These are phyloP conservation scores for Heliocybe sulcata DNA, from an alignment of 1,284 basidiomycete species.

Conservation along the genomic window DNA sequence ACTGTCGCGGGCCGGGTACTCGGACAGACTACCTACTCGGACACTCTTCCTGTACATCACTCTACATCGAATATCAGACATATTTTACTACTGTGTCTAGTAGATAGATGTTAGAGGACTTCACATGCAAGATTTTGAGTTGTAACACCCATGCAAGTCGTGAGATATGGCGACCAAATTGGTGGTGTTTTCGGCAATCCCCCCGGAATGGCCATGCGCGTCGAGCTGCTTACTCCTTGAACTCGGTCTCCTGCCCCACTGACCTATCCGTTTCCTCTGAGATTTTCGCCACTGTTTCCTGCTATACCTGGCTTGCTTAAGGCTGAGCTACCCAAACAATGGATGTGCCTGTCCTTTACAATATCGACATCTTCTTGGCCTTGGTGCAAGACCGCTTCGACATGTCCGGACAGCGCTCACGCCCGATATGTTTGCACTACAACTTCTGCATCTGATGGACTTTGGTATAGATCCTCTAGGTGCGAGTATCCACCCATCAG, in stretches of 20 bases:
- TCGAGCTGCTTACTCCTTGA: neutral
- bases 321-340: too few relatives aligned
- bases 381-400: too few relatives aligned
- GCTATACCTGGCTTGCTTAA: too few relatives aligned
- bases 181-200: neutral
- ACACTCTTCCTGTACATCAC: neutral
- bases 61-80: neutral
- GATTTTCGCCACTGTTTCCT: too few relatives aligned
- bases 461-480: too few relatives aligned
- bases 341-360: too few relatives aligned
- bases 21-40: neutral
- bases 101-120: neutral
- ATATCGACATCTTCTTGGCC: too few relatives aligned
- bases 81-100: neutral
- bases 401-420: too few relatives aligned
- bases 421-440: too few relatives aligned
- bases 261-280: neutral
- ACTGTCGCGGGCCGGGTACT: neutral
- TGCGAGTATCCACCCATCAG: too few relatives aligned
- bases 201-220: neutral
- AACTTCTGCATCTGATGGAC: too few relatives aligned
- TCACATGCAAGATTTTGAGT: neutral
- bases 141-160: neutral
- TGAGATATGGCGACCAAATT: neutral
- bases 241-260: neutral